Base-by-base conservation (phyloP, 495 filamentous ascomycete species). In the Hypoxylon fragiforme region DNA sequence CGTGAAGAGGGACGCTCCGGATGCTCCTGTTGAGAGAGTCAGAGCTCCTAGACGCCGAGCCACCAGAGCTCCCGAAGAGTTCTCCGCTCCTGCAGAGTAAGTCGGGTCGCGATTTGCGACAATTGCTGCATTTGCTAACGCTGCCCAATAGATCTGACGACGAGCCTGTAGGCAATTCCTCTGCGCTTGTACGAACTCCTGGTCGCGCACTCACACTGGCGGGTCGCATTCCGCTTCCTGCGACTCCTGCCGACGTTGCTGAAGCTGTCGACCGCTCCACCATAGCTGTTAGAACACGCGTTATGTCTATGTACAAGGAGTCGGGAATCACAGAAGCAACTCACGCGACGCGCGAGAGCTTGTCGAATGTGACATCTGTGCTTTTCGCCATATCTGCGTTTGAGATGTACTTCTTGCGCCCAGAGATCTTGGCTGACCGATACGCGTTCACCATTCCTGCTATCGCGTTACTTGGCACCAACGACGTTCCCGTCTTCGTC, bases 191-290 rank as follows among this genome's bases (percentile, higher is more conserved):
- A 38, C 85, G 81, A 52, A 85, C 86, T 13, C 84, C 84, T 3
- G 77, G 67, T 30, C 74, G 79, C 57, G 77, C 79, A 6, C 77
- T 82, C 48, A 67, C 76, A 9, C 77, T 71, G 57, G 77, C 81
- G 13, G 66, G 70, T 35, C 76, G 72, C 53, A 71, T 85, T 47
- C 76, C 81, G 4, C 76, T 96, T 24, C 92, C 94, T 2, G 85
- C 91, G 1, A 94, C 91, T 0, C 92, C 92, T 0, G 85, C 90
- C 14, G 81, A 89, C 39, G 85, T 97, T 39, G 89, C 86, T n/a
- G 81, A 90, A 56, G 84, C 79, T 28, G 90, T 95, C 57, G 92
- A 97, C 67, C 81, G 80, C 54, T 78, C 83, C 56, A 88, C 90
- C 1, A 69, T 82, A 15, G 81, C 76, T 21, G 70, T 92, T 38